A percentile compares a stretch with the other conserved stretches of the same genome.
phyloP scores from a whole-genome alignment of 2,329 filamentous ascomycete genomes.

The Drechslerella dactyloides region DNA sequence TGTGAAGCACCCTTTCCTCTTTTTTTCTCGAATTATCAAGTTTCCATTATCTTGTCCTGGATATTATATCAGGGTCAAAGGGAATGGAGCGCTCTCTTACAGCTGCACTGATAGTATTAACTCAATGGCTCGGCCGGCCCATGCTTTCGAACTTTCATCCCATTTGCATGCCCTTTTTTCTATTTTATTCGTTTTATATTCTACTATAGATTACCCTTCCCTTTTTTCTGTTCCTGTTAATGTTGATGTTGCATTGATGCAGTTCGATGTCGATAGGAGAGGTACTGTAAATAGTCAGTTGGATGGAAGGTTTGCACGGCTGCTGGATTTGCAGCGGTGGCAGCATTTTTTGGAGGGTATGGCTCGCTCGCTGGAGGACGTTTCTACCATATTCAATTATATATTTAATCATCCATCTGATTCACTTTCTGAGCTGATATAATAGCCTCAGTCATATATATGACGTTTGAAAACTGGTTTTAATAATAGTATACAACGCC shows the following conservation, averaged over 20 bases:
- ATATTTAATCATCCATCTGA: not conserved
- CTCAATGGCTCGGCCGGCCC: slow-evolving; percentile 5
- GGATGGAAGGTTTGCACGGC: not conserved
- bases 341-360: slow-evolving; percentile 10
- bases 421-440: no score
- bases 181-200: slow-evolving; percentile 6
- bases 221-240: slow-evolving; percentile 13
- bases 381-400: slow-evolving; percentile 1
- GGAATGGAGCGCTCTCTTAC: not conserved
- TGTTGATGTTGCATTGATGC: slow-evolving; percentile 17
- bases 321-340: no score
- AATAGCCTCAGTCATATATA: no score
- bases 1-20: not conserved
- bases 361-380: slow-evolving; percentile 16
- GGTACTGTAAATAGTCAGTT: slow-evolving; percentile 31
- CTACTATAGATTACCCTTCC: slow-evolving; percentile 28
- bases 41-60: slow-evolving; percentile 13
- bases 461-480: no score
- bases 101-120: slow-evolving; percentile 6
- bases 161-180: not conserved
- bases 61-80: slow-evolving; percentile 19
- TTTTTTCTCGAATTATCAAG: slow-evolving; percentile 1
- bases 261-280: slow-evolving; percentile 13
- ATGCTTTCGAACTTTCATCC: slow-evolving; percentile 9
- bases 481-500: no score